Percentiles rank a stretch among this genome's conserved stretches.
These are phyloP conservation scores for Plectosphaerella sp. DNA, from an alignment of 2,329 filamentous ascomycete genomes.

Conservation along the genomic window DNA sequence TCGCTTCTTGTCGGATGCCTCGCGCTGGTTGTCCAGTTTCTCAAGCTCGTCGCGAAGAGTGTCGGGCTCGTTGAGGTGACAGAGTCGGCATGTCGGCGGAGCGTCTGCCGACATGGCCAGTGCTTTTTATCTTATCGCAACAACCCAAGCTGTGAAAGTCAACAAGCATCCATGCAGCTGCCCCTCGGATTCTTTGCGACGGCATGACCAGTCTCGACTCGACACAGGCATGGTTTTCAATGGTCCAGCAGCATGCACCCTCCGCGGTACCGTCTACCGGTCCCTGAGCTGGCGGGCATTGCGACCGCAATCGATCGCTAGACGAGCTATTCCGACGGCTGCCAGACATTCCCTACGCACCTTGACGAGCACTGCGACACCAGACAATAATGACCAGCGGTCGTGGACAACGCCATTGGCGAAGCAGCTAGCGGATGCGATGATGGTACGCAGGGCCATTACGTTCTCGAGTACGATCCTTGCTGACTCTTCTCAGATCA, in stretches of 20 bases:
- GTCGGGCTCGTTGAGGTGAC: background rate
- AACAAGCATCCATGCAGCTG: background rate
- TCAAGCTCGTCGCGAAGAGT: background rate
- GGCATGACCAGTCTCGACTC: background rate
- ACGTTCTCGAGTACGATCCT: background rate
- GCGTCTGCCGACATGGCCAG: background rate
- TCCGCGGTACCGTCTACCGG: background rate
- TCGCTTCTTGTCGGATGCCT: no score
- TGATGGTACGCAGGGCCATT: conserved; percentile 55
- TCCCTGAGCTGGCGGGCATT: background rate
- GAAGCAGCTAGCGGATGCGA: conserved; percentile 80
- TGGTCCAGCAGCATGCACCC: background rate
- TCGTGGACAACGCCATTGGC: conserved; percentile 92
- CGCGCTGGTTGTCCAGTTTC: background rate
- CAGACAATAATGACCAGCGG: conserved; percentile 33
- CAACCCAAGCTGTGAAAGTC: background rate
- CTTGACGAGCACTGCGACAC: background rate
- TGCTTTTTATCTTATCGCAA: background rate
- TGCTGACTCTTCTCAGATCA: conserved; percentile 40
- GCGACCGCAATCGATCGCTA: background rate
- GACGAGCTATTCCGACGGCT: no score
- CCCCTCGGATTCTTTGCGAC: background rate
- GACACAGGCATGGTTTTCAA: background rate
- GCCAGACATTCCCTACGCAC: background rate
- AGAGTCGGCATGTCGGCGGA: background rate